Evolutionary conservation across 345 rosid species (phyloP).

Genomic region (Salix exigua): DNA sequence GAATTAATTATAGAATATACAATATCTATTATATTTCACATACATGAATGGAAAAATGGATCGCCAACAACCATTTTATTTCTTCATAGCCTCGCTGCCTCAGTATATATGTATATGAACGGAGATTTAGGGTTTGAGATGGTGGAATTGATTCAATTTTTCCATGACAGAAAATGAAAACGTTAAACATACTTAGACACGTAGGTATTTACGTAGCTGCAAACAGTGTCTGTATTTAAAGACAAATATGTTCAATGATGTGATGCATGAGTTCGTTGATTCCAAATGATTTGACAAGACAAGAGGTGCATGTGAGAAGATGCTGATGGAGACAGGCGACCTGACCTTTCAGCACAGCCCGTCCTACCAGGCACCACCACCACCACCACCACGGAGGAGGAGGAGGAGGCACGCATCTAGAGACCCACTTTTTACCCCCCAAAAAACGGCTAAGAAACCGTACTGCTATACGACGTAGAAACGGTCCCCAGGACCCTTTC

Average conservation of each 20-base stretch:
- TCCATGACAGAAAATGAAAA: too few species aligned
- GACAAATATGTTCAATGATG: background rate
- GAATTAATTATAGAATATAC: too few species aligned
- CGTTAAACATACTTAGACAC: too few species aligned
- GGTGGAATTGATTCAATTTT: too few species aligned
- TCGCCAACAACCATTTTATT: too few species aligned
- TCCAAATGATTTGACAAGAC: conserved; percentile 53
- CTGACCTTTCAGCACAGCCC: conserved; percentile 32
- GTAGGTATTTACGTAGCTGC: too few species aligned
- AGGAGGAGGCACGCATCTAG: background rate
- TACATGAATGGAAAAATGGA: too few species aligned
- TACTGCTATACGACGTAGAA: background rate
- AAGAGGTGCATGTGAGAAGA: conserved; percentile 36
- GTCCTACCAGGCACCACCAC: background rate
- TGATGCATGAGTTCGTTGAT: background rate
- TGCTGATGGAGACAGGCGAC: conserved; percentile 41
- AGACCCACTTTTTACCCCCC: background rate
- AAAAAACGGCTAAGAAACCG: conserved; percentile 28
- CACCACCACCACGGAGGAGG: background rate
- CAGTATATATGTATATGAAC: too few species aligned
- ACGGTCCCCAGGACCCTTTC: conserved; percentile 6
- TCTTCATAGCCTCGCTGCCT: too few species aligned
- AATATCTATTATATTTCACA: too few species aligned
- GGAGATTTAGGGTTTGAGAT: too few species aligned
- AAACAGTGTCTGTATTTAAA: background rate